Base-by-base conservation (phyloP, 2,329 filamentous ascomycete species). In the Aspergillus uvarum region DNA sequence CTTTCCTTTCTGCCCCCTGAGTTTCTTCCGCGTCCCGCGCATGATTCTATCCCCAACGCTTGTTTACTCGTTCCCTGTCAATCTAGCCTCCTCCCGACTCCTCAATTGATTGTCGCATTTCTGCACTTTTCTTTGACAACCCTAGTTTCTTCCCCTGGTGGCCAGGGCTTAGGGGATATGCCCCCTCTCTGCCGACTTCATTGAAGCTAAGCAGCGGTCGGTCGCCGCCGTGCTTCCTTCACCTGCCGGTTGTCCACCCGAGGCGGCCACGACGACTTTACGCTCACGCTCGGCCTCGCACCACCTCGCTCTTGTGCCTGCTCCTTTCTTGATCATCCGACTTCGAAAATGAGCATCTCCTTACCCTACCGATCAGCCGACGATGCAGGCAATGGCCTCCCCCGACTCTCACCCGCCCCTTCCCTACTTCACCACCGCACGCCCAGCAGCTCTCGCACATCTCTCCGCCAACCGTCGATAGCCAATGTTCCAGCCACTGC, bases 381-480 rank as follows among this genome's bases (percentile, higher is more conserved):
- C 57, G 74, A 74, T 60, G 74, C 73, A 24, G 69, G 75, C 44
- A 85, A 82, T 65, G 83, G 81, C 32, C 76, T 81, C 24, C 84
- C 85, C 32, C 79, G 77, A 63, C 84, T 62, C 80, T 89, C 70
- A 80, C 89, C 76, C 82, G 88, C 67, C 83, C 85, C 47, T 72
- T 90, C 61, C 82, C 84, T 63, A 78, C 76, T 62, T 75, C 82
- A 59, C 77, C 82, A 59, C 76, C 81, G 65, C 76, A 82, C 74
- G 68, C 81, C 72, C 77, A 86, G 72, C 76, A 76, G 70, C 59
- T 81, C 77, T 6, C 69, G 73, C 5, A 67, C 68, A n/a, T 76
- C 76, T 4, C 72, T 72, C 54, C 72, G 70, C 31, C 74, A 71
- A 54, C 70, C 69, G 47, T 81, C 78, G 62, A 59, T 82, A 61